phyloP scores from a whole-genome alignment of 2,329 filamentous ascomycete genomes.

The Fusarium udum region DNA sequence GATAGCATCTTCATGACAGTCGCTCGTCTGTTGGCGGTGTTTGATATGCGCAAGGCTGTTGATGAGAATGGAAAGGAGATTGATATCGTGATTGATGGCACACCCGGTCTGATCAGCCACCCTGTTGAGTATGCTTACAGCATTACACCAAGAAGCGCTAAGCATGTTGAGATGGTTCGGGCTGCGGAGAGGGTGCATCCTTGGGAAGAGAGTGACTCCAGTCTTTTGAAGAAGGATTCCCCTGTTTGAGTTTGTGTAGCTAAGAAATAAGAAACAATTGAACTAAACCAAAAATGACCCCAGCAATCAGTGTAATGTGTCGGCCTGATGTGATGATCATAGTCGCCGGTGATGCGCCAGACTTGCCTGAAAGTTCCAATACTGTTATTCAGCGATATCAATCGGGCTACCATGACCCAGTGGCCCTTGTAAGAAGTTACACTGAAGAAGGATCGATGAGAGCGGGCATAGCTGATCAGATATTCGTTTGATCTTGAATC shows the following conservation, averaged over 20 bases:
- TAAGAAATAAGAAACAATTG: neutral
- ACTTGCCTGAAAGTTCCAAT: neutral
- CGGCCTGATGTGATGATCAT: neutral
- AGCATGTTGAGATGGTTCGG: slow-evolving; percentile 29
- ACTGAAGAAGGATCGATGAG: neutral
- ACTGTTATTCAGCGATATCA: neutral
- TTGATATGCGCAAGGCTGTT: slow-evolving; percentile 49
- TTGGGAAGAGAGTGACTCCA: slow-evolving; percentile 40
- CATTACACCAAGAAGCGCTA: slow-evolving; percentile 31
- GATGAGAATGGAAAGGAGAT: slow-evolving; percentile 31
- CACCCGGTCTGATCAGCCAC: slow-evolving; percentile 30
- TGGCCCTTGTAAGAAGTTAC: neutral
- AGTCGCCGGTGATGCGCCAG: neutral
- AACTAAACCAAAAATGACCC: neutral
- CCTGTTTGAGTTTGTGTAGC: neutral
- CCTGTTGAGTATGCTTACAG: slow-evolving; percentile 26
- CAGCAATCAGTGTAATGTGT: neutral
- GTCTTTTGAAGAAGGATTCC: slow-evolving; percentile 2
- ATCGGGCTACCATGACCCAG: neutral
- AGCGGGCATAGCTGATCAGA: neutral
- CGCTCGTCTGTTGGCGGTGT: slow-evolving; percentile 56
- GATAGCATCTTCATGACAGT: slow-evolving; percentile 47
- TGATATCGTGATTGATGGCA: slow-evolving; percentile 24
- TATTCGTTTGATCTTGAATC: neutral
- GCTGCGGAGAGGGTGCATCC: slow-evolving; percentile 29